phyloP scores from a whole-genome alignment of 129 eudicot species.

The Tanacetum coccineum region DNA sequence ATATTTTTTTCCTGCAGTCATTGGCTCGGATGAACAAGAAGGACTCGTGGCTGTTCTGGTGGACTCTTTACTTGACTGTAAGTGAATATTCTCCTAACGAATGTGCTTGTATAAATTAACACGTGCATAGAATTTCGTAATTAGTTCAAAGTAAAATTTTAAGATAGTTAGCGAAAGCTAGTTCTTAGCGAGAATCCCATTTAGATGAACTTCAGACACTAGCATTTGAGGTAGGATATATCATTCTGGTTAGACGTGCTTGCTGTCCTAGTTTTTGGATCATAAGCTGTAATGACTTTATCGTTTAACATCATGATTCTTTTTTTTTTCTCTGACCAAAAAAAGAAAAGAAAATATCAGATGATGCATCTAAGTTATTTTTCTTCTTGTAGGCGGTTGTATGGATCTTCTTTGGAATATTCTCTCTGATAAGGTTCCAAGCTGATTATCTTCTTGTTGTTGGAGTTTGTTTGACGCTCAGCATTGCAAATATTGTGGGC shows the following conservation, averaged over 20 bases:
- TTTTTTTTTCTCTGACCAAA: background rate
- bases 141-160: background rate
- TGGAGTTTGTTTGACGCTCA: constrained; percentile 96
- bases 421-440: constrained; percentile 95
- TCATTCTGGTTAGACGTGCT: background rate
- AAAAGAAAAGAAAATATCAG: background rate
- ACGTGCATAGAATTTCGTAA: background rate
- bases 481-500: constrained; percentile 92
- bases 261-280: constrained; percentile 12
- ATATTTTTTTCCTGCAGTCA: constrained; percentile 41
- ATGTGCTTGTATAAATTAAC: background rate
- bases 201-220: constrained; percentile 12
- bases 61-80: constrained; percentile 94
- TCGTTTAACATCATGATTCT: background rate
- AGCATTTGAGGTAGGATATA: constrained; percentile 16
- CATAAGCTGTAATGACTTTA: constrained; percentile 8
- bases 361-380: constrained; percentile 1
- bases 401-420: constrained; percentile 81
- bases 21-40: constrained; percentile 98
- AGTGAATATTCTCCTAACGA: constrained; percentile 22
- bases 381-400: constrained; percentile 64
- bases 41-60: constrained; percentile 99
- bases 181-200: background rate
- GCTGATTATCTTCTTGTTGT: constrained; percentile 97
- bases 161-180: constrained; percentile 1